Base-by-base conservation (phyloP, 2,329 filamentous ascomycete species). In the Dryadomyces quercivorus region DNA sequence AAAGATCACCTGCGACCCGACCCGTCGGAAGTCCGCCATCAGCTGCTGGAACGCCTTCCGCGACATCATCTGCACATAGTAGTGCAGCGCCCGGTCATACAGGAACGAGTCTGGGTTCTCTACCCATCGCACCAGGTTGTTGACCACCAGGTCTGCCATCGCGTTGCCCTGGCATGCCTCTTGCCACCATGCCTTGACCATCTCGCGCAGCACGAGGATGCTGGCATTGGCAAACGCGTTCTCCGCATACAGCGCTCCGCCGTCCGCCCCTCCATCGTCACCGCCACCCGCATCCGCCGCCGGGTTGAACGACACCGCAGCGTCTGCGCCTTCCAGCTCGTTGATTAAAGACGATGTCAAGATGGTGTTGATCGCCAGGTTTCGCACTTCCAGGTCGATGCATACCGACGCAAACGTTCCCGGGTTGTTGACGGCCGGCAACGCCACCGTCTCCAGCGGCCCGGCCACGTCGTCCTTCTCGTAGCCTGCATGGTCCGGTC, bases 61-160 rank as follows among this genome's bases (percentile, higher is more conserved):
- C 38, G 90, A 95, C 86, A 98, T 94, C 82, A 96, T 93, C 67
- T 96, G 92, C 54, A 99, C 91, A 64, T 98, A 97, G 73, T 95
- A 93, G 65, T 97, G 90, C 59, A 99, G 70, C 6, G 91, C 89
- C 5, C 87, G 83, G 69, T 99, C 94, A 66, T 97, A 98, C 55
- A 99, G 83, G 70, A 92, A 96, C 0, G 91, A 96, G 50, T 88
- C 86, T 0, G 92, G 88, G 58, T 85, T 93, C 67, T 95, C 90
- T 2, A 97, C 90, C 94, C 94, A 99, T 59, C 94, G 86, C 20
- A 98, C 89, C 5, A 99, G 78, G 69, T 98, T 92, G 65, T 95
- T 91, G 1, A 99, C 93, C 76, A 99, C 89, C 54, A 97, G 83
- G 69, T 98, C 93, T 0, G 94, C 94, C 89, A 98, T 96, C 44